Evolutionary conservation across 2,329 filamentous ascomycete genomes (phyloP).

Genomic region (Alternaria metachromatica): DNA sequence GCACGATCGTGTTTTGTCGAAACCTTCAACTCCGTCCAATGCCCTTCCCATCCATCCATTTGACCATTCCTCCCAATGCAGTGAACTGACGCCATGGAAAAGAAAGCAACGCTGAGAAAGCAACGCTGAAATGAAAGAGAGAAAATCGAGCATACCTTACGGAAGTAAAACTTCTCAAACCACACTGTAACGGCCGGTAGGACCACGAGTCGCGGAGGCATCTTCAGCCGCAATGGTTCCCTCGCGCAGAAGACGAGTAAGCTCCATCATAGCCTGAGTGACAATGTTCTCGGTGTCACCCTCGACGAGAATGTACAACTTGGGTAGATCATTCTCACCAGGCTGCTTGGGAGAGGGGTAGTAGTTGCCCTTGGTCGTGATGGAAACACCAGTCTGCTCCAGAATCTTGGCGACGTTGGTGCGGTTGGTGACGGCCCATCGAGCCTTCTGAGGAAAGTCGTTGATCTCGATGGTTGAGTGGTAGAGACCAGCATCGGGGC

Average conservation of each 20-base stretch:
- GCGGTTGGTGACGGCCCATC: slow-evolving; percentile 97
- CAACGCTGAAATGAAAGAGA: slow-evolving; percentile 63
- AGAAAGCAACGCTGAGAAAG: slow-evolving; percentile 2
- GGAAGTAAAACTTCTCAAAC: slow-evolving; percentile 15
- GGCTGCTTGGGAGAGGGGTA: slow-evolving; percentile 85
- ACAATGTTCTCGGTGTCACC: slow-evolving; percentile 95
- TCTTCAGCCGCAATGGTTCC: slow-evolving; percentile 89
- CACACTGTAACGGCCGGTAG: slow-evolving; percentile 85
- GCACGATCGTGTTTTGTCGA: neutral
- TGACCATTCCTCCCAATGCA: slow-evolving; percentile 8
- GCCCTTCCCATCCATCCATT: neutral
- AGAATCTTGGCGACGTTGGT: slow-evolving; percentile 99
- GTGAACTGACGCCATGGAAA: slow-evolving; percentile 6
- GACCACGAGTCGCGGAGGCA: slow-evolving; percentile 75
- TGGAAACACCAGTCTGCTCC: slow-evolving; percentile 91
- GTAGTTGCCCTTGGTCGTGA: slow-evolving; percentile 95
- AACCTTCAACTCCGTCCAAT: slow-evolving; percentile 1
- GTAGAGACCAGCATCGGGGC: slow-evolving; percentile 93
- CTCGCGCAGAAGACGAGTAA: slow-evolving; percentile 86
- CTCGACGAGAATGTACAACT: slow-evolving; percentile 96
- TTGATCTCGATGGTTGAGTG: slow-evolving; percentile 99
- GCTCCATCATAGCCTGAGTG: slow-evolving; percentile 85
- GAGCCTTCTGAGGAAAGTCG: slow-evolving; percentile 97
- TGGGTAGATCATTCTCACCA: slow-evolving; percentile 75
- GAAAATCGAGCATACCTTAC: neutral